phyloP scores from a whole-genome alignment of 2,329 filamentous ascomycete species.

The Aureobasidium sp. region DNA sequence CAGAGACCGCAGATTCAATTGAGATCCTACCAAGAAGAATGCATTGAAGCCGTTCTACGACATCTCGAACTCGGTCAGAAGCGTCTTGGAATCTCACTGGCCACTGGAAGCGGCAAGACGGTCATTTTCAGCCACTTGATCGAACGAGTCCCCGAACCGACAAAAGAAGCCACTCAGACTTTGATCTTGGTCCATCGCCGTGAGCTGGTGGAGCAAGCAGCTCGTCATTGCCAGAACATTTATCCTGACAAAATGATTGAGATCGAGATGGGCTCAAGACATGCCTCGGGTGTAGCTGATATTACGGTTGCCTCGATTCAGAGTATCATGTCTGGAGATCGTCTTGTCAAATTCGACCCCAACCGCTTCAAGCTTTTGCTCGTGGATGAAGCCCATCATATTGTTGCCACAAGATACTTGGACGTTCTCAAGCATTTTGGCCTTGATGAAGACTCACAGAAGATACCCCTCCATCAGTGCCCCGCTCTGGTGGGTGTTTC shows the following conservation, averaged over 20 bases:
- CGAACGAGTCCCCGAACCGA: constrained; percentile 57
- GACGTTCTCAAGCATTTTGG: constrained; percentile 71
- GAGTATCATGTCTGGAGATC: constrained; percentile 69
- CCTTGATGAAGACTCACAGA: constrained; percentile 47
- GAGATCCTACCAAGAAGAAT: constrained; percentile 81
- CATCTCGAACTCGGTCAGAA: constrained; percentile 64
- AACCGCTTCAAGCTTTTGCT: constrained; percentile 77
- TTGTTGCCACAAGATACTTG: constrained; percentile 77
- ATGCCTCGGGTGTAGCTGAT: constrained; percentile 74
- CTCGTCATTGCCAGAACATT: constrained; percentile 68
- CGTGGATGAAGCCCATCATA: constrained; percentile 95
- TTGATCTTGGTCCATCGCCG: constrained; percentile 87
- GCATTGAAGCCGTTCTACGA: constrained; percentile 68
- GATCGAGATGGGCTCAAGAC: constrained; percentile 78
- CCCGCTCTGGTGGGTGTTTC: constrained; percentile 77
- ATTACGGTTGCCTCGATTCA: constrained; percentile 90
- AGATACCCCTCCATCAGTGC: constrained; percentile 35
- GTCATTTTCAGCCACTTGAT: constrained; percentile 97
- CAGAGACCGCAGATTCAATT: constrained; percentile 46
- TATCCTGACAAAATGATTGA: constrained; percentile 80
- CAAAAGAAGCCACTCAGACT: constrained; percentile 60
- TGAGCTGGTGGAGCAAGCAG: constrained; percentile 91
- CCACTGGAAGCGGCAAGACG: constrained; percentile 83
- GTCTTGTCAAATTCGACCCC: constrained; percentile 78
- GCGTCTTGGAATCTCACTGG: constrained; percentile 73